phyloP scores from a whole-genome alignment of 202 grass and related monocot genomes.

The Carex arenaria region DNA sequence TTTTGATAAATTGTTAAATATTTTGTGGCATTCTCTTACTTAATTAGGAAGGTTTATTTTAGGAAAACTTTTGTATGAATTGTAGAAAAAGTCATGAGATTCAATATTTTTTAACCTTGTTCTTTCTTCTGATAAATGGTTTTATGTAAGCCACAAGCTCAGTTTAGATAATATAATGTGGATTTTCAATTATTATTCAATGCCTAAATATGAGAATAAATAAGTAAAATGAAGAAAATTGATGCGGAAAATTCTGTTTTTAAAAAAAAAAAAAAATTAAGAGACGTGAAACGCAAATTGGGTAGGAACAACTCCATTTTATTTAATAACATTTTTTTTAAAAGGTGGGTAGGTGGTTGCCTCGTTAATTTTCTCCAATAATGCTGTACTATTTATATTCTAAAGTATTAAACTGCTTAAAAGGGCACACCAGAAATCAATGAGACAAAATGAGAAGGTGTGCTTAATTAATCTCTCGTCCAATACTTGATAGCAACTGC shows the following conservation, averaged over 20 bases:
- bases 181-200: background rate
- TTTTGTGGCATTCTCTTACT: constrained; percentile 2
- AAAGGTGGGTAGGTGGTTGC: background rate
- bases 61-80: background rate
- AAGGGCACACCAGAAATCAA: background rate
- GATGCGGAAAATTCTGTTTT: background rate
- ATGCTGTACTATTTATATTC: background rate
- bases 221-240: background rate
- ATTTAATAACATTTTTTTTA: background rate
- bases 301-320: background rate
- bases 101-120: background rate
- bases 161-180: background rate
- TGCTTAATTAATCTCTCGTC: background rate
- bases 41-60: background rate
- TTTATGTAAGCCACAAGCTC: background rate
- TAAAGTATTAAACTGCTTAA: background rate
- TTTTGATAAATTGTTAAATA: constrained; percentile 8
- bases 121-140: background rate
- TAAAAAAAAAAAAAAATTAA: background rate
- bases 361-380: background rate
- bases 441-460: background rate
- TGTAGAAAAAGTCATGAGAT: background rate
- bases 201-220: background rate
- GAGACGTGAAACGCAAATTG: background rate
- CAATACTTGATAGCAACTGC: background rate